Evolutionary conservation across 2,329 filamentous ascomycete species (phyloP).

Genomic region (Trichoderma cornu-damae): DNA sequence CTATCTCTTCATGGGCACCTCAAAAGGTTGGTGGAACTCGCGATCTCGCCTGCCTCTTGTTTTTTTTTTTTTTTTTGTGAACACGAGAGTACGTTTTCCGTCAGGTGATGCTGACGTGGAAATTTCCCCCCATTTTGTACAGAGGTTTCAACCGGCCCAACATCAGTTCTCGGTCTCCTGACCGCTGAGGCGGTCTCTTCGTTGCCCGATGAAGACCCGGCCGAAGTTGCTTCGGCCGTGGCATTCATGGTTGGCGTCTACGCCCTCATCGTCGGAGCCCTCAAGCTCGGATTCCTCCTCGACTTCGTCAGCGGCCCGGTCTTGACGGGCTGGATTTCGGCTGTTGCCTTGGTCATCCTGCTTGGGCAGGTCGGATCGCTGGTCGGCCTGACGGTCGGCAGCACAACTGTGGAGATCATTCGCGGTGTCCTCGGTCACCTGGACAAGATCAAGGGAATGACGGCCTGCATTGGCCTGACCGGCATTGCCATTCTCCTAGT

Average conservation of each 20-base stretch:
- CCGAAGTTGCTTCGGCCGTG: slow-evolving; percentile 55
- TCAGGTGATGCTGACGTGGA: slow-evolving; percentile 1
- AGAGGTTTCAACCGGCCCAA: slow-evolving; percentile 60
- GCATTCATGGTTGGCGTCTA: slow-evolving; percentile 61
- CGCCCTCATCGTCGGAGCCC: slow-evolving; percentile 52
- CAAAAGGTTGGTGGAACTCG: slow-evolving; percentile 44
- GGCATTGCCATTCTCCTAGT: slow-evolving; percentile 51
- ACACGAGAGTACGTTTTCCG: background rate
- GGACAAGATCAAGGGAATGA: slow-evolving; percentile 52
- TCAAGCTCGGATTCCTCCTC: slow-evolving; percentile 60
- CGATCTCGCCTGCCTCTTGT: no score
- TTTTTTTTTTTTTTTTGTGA: no score
- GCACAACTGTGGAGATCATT: slow-evolving; percentile 52
- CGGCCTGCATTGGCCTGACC: slow-evolving; percentile 54
- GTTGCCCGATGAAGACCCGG: slow-evolving; percentile 47
- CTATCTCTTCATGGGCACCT: slow-evolving; percentile 57
- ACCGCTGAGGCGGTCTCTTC: slow-evolving; percentile 56
- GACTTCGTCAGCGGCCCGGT: slow-evolving; percentile 63
- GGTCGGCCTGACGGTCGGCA: slow-evolving; percentile 50
- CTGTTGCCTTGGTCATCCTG: slow-evolving; percentile 60
- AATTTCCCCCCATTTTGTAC: background rate
- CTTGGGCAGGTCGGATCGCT: slow-evolving; percentile 60
- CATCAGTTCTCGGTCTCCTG: slow-evolving; percentile 58
- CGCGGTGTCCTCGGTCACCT: slow-evolving; percentile 54
- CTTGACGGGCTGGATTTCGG: slow-evolving; percentile 60